Conservation (phyloP, 352 stramenopile genomes). For the Thalassiosira oceanica region DNA sequence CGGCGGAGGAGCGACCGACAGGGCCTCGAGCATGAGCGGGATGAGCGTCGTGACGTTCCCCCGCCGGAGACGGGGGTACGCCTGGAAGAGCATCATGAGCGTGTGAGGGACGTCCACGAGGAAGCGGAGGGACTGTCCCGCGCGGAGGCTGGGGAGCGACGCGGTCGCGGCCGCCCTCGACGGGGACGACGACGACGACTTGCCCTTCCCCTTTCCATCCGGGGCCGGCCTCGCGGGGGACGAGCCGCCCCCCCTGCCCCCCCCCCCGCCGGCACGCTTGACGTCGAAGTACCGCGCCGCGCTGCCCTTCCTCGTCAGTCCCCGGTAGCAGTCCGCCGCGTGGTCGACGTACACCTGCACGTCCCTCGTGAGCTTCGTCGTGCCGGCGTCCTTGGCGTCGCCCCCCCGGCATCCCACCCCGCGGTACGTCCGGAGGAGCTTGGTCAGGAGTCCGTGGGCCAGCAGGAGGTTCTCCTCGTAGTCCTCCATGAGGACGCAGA, state of each 20-base stretch:
- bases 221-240: neutral
- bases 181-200: neutral
- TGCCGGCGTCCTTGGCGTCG: neutral
- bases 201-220: neutral
- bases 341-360: neutral
- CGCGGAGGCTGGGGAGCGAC: conserved; percentile 5
- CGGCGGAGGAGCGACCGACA: conserved; percentile 85
- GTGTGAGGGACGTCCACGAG: conserved; percentile 96
- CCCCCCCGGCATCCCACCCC: neutral
- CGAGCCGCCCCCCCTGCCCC: neutral
- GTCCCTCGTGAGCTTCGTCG: neutral
- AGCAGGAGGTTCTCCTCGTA: conserved; percentile 96
- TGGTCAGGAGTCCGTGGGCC: conserved; percentile 39
- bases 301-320: neutral
- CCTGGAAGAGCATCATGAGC: conserved; percentile 98
- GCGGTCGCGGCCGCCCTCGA: neutral
- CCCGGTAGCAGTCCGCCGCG: neutral
- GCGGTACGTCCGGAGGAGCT: conserved; percentile 19
- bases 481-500: conserved; percentile 92
- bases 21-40: conserved; percentile 94
- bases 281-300: neutral
- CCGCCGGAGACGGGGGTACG: conserved; percentile 93
- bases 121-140: conserved; percentile 75
- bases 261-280: neutral
- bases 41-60: conserved; percentile 93